Evolutionary conservation across 139 green algal species (phyloP).

Genomic region (Spirogloea muscicola): DNA sequence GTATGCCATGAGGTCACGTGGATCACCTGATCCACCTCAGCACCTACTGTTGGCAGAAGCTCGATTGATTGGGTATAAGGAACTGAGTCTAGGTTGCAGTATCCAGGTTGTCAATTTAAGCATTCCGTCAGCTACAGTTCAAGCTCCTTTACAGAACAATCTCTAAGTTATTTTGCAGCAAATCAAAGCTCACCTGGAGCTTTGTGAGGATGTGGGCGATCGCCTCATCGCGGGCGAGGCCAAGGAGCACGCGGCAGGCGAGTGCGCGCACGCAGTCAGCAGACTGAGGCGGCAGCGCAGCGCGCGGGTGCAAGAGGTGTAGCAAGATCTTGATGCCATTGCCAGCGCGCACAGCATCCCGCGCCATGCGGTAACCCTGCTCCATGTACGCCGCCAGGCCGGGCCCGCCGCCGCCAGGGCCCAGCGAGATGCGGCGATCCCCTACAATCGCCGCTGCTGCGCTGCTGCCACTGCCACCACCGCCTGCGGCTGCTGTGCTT

Average conservation of each 20-base stretch:
- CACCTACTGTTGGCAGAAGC: too few species aligned
- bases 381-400: conserved; percentile 47
- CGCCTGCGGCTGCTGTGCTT: background rate
- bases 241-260: conserved; percentile 53
- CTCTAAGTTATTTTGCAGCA: too few species aligned
- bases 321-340: conserved; percentile 59
- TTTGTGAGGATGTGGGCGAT: conserved; percentile 66
- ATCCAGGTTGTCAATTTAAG: too few species aligned
- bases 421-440: conserved; percentile 40
- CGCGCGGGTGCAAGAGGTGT: conserved; percentile 22
- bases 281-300: conserved; percentile 20
- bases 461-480: too few species aligned
- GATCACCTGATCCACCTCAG: too few species aligned
- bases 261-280: conserved; percentile 51
- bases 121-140: too few species aligned
- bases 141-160: too few species aligned
- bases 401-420: conserved; percentile 23
- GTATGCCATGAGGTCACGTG: too few species aligned
- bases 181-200: conserved; percentile 72
- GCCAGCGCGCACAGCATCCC: conserved; percentile 51
- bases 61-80: too few species aligned
- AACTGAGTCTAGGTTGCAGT: too few species aligned
- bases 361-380: conserved; percentile 46
- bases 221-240: conserved; percentile 54
- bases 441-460: conserved; percentile 4